These are phyloP conservation scores for Knufia petricola DNA, from an alignment of 2,329 filamentous ascomycete genomes.

Conservation along the genomic window DNA sequence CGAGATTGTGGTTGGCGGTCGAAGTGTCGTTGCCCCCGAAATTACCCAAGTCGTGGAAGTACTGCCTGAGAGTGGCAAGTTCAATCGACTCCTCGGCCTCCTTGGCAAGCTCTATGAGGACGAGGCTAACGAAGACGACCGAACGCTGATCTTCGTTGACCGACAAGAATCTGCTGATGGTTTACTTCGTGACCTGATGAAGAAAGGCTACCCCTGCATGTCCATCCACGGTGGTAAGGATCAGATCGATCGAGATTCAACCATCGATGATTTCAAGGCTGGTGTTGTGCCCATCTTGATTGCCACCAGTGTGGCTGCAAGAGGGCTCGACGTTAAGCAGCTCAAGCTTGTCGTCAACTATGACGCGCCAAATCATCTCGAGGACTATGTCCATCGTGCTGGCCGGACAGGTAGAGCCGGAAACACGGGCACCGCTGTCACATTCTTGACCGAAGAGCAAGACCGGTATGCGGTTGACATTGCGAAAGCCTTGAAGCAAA, in stretches of 20 bases:
- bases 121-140: slow-evolving; percentile 76
- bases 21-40: slow-evolving; percentile 56
- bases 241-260: slow-evolving; percentile 84
- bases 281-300: slow-evolving; percentile 83
- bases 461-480: slow-evolving; percentile 84
- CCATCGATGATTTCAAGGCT: slow-evolving; percentile 86
- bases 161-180: slow-evolving; percentile 83
- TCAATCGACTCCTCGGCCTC: slow-evolving; percentile 71
- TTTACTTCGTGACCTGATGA: slow-evolving; percentile 65
- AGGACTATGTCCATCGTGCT: slow-evolving; percentile 92
- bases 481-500: slow-evolving; percentile 84
- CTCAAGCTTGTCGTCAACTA: slow-evolving; percentile 94
- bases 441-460: slow-evolving; percentile 84
- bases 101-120: slow-evolving; percentile 69
- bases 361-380: slow-evolving; percentile 84
- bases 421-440: slow-evolving; percentile 89
- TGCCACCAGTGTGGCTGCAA: slow-evolving; percentile 88
- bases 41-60: slow-evolving; percentile 92
- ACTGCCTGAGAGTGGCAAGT: slow-evolving; percentile 71
- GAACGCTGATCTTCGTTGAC: slow-evolving; percentile 84
- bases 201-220: slow-evolving; percentile 81
- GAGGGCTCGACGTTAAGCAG: slow-evolving; percentile 91
- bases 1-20: slow-evolving; percentile 85
- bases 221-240: slow-evolving; percentile 92
- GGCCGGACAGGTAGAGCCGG: slow-evolving; percentile 91